Evolutionary conservation across 202 grass and related monocot genomes (phyloP).

Genomic region (Eragrostis tef): DNA sequence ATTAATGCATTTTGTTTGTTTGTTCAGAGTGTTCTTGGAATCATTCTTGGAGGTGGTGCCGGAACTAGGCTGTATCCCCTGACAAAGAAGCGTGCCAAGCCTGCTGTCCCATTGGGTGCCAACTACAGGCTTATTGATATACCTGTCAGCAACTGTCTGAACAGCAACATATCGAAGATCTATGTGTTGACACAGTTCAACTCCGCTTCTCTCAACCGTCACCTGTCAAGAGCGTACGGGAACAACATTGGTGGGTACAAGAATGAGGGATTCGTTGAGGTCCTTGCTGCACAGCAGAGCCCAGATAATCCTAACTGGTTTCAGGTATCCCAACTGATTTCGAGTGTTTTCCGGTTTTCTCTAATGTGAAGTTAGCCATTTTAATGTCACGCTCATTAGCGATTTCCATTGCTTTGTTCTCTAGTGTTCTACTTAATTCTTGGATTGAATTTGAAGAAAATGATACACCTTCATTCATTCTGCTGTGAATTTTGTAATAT

Average conservation of each 20-base stretch:
- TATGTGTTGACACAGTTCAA: conserved; percentile 98
- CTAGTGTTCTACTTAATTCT: neutral
- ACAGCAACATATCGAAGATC: conserved; percentile 92
- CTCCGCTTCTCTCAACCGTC: conserved; percentile 92
- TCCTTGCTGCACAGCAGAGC: conserved; percentile 94
- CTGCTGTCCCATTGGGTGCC: conserved; percentile 88
- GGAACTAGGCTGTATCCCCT: conserved; percentile 88
- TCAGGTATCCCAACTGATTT: conserved; percentile 63
- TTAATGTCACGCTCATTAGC: neutral
- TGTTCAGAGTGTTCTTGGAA: conserved; percentile 89
- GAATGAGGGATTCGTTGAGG: conserved; percentile 96
- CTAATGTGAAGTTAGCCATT: conserved; percentile 14
- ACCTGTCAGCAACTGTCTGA: conserved; percentile 96
- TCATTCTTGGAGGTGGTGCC: conserved; percentile 95
- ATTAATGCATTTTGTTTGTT: conserved; percentile 36
- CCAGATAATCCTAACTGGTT: conserved; percentile 99
- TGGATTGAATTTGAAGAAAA: neutral
- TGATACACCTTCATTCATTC: neutral
- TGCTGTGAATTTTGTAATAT: neutral
- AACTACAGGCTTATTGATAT: conserved; percentile 97
- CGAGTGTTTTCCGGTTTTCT: conserved; percentile 13
- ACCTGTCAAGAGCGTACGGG: conserved; percentile 84
- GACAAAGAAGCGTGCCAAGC: conserved; percentile 98
- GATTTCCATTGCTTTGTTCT: neutral
- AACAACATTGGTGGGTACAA: conserved; percentile 91